phyloP scores from a whole-genome alignment of 257 asterid genomes.

The Coffea eugenioides region DNA sequence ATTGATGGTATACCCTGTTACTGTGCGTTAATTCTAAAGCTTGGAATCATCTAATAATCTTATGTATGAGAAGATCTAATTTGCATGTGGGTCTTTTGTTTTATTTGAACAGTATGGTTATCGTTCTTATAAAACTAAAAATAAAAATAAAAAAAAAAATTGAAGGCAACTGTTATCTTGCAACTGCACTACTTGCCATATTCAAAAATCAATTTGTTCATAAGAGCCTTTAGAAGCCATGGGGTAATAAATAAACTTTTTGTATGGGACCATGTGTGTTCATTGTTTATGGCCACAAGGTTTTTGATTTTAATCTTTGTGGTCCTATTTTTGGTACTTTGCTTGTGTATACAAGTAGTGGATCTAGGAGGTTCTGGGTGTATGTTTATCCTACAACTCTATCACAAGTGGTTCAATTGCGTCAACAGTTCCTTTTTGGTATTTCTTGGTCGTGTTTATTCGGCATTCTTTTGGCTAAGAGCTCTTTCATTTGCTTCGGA shows the following conservation, averaged over 20 bases:
- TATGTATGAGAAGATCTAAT: neutral
- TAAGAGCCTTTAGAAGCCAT: neutral
- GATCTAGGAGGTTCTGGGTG: neutral
- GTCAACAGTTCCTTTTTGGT: neutral
- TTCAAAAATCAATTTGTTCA: neutral
- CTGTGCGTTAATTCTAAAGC: too few relatives aligned
- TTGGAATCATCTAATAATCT: neutral
- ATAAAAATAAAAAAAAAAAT: neutral
- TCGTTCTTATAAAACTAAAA: neutral
- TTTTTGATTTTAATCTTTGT: neutral
- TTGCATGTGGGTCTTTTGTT: neutral
- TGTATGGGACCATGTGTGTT: neutral
- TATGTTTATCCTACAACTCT: neutral
- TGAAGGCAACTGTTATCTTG: neutral
- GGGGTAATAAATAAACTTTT: neutral
- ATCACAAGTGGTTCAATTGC: neutral
- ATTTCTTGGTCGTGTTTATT: neutral
- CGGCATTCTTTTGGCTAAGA: neutral
- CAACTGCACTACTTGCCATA: neutral
- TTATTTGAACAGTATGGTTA: neutral
- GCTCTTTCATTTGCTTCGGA: neutral
- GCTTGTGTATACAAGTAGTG: neutral
- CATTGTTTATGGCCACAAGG: neutral
- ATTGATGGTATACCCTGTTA: conserved; percentile 61
- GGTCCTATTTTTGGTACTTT: neutral